A percentile compares a stretch with the other conserved stretches of the same genome.
phyloP scores from a whole-genome alignment of 2,329 filamentous ascomycete genomes.

The Diaporthe eres region DNA sequence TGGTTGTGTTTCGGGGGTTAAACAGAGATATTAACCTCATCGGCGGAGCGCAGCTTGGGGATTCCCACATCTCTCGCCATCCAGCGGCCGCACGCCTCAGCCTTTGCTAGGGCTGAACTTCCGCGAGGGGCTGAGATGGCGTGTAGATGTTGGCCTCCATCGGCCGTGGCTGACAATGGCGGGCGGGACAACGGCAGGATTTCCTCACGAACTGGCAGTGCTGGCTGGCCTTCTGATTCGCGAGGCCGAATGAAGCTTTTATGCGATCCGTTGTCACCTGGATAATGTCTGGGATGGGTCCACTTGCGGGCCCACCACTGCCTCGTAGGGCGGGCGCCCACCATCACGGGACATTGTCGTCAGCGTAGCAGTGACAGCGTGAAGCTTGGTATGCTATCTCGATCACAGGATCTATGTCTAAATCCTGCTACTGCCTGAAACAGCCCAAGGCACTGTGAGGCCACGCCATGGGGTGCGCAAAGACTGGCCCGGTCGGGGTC shows the following conservation, averaged over 20 bases:
- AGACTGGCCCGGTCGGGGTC: background rate
- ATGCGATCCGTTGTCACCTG: background rate
- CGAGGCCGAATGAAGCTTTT: background rate
- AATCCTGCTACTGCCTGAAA: slow-evolving; percentile 15
- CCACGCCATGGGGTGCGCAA: slow-evolving; percentile 8
- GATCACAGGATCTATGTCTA: slow-evolving; percentile 23
- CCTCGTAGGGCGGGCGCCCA: slow-evolving; percentile 12
- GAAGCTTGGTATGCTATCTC: slow-evolving; percentile 14
- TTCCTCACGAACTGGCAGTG: background rate
- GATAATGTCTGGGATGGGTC: background rate
- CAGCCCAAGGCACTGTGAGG: no score
- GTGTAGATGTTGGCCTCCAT: background rate
- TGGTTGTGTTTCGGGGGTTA: background rate
- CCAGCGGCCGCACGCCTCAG: slow-evolving; percentile 27
- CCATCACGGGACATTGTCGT: background rate
- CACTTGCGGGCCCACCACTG: background rate
- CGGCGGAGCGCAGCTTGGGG: slow-evolving; percentile 28
- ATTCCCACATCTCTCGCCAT: background rate
- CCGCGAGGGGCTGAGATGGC: slow-evolving; percentile 15
- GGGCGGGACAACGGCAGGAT: slow-evolving; percentile 12
- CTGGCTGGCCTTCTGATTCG: slow-evolving; percentile 13
- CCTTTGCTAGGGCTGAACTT: slow-evolving; percentile 30
- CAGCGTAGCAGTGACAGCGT: slow-evolving; percentile 15
- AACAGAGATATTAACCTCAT: slow-evolving; percentile 5
- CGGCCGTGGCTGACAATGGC: slow-evolving; percentile 11